Evolutionary conservation across 169 alveolate genomes (phyloP).

Genomic region (Cryptosporidium tyzzeri): DNA sequence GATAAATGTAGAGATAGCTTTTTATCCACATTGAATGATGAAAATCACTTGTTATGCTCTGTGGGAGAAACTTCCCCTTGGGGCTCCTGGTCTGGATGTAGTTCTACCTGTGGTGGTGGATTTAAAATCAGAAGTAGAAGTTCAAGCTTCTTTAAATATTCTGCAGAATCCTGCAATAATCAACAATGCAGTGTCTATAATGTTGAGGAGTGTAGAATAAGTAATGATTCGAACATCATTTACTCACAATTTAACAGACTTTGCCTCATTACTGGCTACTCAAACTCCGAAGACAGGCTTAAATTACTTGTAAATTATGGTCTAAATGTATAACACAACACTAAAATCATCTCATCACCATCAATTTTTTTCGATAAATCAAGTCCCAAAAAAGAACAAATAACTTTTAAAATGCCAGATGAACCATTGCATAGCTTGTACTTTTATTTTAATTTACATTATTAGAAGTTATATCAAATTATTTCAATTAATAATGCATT

Average conservation of each 20-base stretch:
- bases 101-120: conserved; percentile 51
- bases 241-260: conserved; percentile 32
- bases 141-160: neutral
- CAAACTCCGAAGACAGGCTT: conserved; percentile 21
- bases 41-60: neutral
- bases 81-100: conserved; percentile 47
- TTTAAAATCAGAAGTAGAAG: conserved; percentile 4
- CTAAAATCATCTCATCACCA: neutral
- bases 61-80: neutral
- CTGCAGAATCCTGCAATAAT: conserved; percentile 28
- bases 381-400: no score
- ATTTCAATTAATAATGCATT: neutral
- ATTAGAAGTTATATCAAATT: neutral
- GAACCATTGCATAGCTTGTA: no score
- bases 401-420: neutral
- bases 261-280: conserved; percentile 48
- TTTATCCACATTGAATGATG: no score
- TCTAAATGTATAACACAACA: neutral
- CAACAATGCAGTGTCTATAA: conserved; percentile 20
- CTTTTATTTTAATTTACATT: neutral
- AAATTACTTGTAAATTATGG: neutral
- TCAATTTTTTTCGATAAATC: neutral
- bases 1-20: neutral
- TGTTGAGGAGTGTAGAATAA: neutral
- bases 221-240: neutral